Conservation (phyloP, 805 yeast genomes). For the Lachancea mirantina region DNA sequence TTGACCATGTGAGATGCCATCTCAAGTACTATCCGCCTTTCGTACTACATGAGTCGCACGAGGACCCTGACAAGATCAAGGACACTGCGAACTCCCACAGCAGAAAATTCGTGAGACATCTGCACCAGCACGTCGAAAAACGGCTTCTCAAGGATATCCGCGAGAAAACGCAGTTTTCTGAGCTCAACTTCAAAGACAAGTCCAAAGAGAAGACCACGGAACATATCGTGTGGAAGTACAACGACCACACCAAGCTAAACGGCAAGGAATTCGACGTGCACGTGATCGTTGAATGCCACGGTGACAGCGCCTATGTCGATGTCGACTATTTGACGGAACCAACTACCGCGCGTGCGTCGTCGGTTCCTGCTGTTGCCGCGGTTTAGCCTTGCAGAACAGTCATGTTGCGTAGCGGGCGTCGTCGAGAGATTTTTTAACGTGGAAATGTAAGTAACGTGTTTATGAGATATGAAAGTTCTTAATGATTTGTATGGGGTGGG, state of each 20-base stretch:
- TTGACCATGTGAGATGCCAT: slow-evolving; percentile 60
- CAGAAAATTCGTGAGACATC: slow-evolving; percentile 62
- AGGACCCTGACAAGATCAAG: slow-evolving; percentile 63
- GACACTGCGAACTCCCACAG: slow-evolving; percentile 66
- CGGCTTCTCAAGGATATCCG: slow-evolving; percentile 63
- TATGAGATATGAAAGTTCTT: too few species aligned
- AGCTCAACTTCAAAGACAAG: slow-evolving; percentile 44
- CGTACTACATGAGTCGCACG: slow-evolving; percentile 56
- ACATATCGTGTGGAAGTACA: slow-evolving; percentile 54
- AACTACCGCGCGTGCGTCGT: too few species aligned
- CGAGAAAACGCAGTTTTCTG: slow-evolving; percentile 47
- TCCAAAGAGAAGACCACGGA: slow-evolving; percentile 42
- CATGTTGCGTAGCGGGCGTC: too few species aligned
- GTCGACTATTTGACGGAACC: slow-evolving; percentile 60
- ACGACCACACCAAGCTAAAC: slow-evolving; percentile 51
- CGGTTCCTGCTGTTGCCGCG: slow-evolving; percentile 2
- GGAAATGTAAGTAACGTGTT: too few species aligned
- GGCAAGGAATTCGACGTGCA: slow-evolving; percentile 59
- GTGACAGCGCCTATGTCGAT: slow-evolving; percentile 57
- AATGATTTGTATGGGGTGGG: too few species aligned
- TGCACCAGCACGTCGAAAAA: slow-evolving; percentile 67
- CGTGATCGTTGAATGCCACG: slow-evolving; percentile 58
- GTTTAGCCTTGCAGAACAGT: too few species aligned
- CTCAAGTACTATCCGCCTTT: slow-evolving; percentile 69
- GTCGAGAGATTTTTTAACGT: too few species aligned